Evolutionary conservation across 23 red algal species (phyloP), one percentile per base, ranked within the genome.

Genomic region (Gracilaria domingensis): DNA sequence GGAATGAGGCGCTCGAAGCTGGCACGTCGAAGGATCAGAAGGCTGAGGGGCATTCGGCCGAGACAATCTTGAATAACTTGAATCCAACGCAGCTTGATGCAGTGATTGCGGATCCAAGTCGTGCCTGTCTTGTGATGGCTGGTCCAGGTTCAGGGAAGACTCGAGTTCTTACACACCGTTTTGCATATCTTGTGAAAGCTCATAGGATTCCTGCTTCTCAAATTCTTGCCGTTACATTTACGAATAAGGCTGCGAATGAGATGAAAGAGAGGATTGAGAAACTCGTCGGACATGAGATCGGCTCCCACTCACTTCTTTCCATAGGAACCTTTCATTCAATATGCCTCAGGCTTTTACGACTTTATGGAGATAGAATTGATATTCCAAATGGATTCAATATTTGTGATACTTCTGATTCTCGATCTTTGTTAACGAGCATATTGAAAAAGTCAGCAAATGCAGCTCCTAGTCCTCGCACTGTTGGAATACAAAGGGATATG

Each of bases 61-160:
- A 82, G 37, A 55, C 66, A 18, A 92, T 92, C 33, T 75, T 92
- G 79, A 40, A 83, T 24, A 61, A 65, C 26, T 48, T 92, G 23
- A 92, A 92, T 62, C 75, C 80, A 53, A 38, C 34, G 24, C 89
- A 92, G 59, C 77, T 64, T 18, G 62, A 84, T 20, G 89, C 89
- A 72, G 89, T 92, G 12, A 35, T 92, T 33, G 77, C 89, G 47
- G 89, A 92, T 64, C 78, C 79, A 49, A 54, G 29, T 38, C 64
- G 48, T 28, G 79, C 89, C 0, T 92, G 89, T 65, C 78, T 97
- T 76, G 95, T 97, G 44, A 59, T 94, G 56, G 95, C 95, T 16
- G 95, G 95, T 0, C 95, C 95, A 11, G 95, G 95, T 12, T 93
- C 89, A 4, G 95, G 95, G 16, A 97, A 97, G 90, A 97, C 95